Evolutionary conservation across 1,284 basidiomycete species (phyloP), one percentile per base, ranked within the genome.

Genomic region (Cryptococcus hybrid): DNA sequence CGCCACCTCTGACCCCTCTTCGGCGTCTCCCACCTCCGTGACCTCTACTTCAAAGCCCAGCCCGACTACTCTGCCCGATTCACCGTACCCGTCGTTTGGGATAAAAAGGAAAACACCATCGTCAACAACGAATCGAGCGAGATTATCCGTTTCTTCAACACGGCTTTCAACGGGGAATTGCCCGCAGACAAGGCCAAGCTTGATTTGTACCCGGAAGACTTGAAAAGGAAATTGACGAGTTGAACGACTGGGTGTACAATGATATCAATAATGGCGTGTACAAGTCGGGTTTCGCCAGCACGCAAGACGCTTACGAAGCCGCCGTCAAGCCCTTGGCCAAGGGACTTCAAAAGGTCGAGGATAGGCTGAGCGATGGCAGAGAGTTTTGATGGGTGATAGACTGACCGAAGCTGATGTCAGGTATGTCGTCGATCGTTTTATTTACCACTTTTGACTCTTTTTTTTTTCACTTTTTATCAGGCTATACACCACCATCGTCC

Each of bases 61-160:
- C 86, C 87, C 1, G 71, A 85, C 52, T 93, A 90, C 56, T 35
- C 45, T 34, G 73, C 71, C 55, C 86, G 87, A 52, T 92, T 90
- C 80, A 91, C 92, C 3, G 91, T 94, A 2, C 94, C 95, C n/a
- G 80, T 94, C 50, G 80, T 98, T 1, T 99, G 92, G 91, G 96
- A 98, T 81, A 95, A 88, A 81, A 90, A 96, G 78, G 80, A 77
- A 43, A 79, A 88, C 57, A 92, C 89, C 40, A 90, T 99, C 65
- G 96, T 99, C 56, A 96, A 90, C 81, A 99, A 96, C 76, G 93
- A 97, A 75, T 90, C 87, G 63, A 87, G 88, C 0, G 92, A 96
- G 78, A 93, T 98, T 69, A 92, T 98, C 68, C 87, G 95, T 54
- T 89, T 93, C 47, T 84, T 97, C 78, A 96, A 96, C 78, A 82